Evolutionary conservation across 345 rosid genomes (phyloP).

Genomic region (Moricandia moricandioides): DNA sequence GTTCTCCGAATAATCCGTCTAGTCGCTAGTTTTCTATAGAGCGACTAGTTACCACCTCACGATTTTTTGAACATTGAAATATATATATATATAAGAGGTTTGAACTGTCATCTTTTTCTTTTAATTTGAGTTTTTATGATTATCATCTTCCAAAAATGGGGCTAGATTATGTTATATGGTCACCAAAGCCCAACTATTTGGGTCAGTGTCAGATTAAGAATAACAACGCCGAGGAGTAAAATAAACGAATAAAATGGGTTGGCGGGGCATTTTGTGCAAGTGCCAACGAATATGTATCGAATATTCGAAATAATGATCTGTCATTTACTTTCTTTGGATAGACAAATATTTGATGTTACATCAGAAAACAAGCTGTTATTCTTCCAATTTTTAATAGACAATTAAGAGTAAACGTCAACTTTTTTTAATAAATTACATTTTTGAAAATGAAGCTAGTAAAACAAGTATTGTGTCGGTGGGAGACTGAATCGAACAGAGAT

Average conservation of each 20-base stretch:
- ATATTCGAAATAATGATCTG: conserved; percentile 14
- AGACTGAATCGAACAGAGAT: not conserved
- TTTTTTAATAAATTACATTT: not conserved
- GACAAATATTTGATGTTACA: not conserved
- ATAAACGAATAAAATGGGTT: conserved; percentile 9
- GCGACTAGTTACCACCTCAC: no score
- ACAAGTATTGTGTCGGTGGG: conserved; percentile 36
- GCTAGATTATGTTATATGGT: not conserved
- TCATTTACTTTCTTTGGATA: conserved; percentile 10
- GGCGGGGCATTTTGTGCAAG: not conserved
- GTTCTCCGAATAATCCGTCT: no score
- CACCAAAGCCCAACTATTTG: not conserved
- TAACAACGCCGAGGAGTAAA: not conserved
- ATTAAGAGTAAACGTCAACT: not conserved
- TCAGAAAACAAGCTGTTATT: not conserved
- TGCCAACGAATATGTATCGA: conserved; percentile 32
- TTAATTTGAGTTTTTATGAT: no score
- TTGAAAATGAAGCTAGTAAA: not conserved
- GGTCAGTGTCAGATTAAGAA: not conserved
- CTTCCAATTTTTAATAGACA: not conserved
- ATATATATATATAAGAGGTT: no score
- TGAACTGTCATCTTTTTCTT: no score
- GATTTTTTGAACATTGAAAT: no score
- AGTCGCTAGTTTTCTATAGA: no score
- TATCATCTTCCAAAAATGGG: not conserved